A percentile compares a stretch with the other conserved stretches of the same genome.
phyloP scores from a whole-genome alignment of 441 rosid species.

The Populus trichocarpa region DNA sequence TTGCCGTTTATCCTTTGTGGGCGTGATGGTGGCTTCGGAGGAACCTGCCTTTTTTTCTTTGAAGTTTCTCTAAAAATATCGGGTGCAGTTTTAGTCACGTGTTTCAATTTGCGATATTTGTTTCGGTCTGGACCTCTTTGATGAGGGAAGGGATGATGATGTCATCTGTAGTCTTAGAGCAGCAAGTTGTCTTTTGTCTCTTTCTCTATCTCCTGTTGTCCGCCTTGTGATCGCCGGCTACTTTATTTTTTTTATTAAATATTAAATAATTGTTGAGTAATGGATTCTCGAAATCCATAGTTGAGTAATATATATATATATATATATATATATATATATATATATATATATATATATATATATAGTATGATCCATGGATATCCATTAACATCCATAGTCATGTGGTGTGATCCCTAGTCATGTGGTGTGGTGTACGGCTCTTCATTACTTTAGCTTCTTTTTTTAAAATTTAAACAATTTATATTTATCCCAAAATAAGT shows the following conservation, averaged over 20 bases:
- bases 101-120: conserved; percentile 6
- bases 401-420: too few relatives aligned
- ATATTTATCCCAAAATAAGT: too few relatives aligned
- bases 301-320: too few relatives aligned
- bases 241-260: not conserved
- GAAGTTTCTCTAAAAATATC: conserved; percentile 5
- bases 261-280: not conserved
- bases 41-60: conserved; percentile 18
- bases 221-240: not conserved
- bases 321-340: too few relatives aligned
- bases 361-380: too few relatives aligned
- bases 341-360: too few relatives aligned
- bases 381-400: too few relatives aligned
- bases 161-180: conserved; percentile 21
- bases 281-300: too few relatives aligned
- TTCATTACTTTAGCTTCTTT: not conserved
- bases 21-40: not conserved
- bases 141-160: not conserved
- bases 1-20: not conserved
- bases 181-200: conserved; percentile 25
- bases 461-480: not conserved
- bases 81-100: conserved; percentile 11
- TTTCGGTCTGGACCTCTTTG: not conserved
- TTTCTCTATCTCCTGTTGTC: not conserved
- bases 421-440: too few relatives aligned